Evolutionary conservation across 2,329 filamentous ascomycete genomes (phyloP).

Genomic region (Triangularia setosa): DNA sequence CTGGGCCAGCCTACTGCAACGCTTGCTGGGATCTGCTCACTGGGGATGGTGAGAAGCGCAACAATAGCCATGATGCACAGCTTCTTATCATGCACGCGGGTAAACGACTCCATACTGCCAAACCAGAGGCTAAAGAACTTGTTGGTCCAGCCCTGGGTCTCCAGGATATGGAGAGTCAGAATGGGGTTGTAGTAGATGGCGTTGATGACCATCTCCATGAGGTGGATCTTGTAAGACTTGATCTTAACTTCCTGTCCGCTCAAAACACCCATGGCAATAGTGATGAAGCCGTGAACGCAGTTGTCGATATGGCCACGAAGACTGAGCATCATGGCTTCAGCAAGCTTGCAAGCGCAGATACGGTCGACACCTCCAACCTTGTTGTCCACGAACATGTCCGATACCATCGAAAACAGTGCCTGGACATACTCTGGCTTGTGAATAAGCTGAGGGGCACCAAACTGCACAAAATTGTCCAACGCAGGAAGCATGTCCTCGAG

Average conservation of each 20-base stretch:
- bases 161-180: conserved; percentile 80
- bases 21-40: conserved; percentile 81
- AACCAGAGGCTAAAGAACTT: conserved; percentile 99
- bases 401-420: conserved; percentile 88
- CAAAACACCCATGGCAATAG: conserved; percentile 81
- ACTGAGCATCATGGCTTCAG: conserved; percentile 95
- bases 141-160: conserved; percentile 91
- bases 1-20: conserved; percentile 94
- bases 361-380: conserved; percentile 92
- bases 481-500: conserved; percentile 98
- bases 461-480: conserved; percentile 95
- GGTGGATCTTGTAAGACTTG: conserved; percentile 89
- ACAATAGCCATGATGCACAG: conserved; percentile 92
- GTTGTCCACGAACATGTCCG: conserved; percentile 87
- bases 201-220: conserved; percentile 99
- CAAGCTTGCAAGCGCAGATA: conserved; percentile 96
- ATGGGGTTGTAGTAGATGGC: conserved; percentile 94
- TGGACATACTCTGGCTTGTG: conserved; percentile 83
- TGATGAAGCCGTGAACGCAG: conserved; percentile 83
- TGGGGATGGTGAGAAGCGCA: conserved; percentile 72
- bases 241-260: conserved; percentile 73
- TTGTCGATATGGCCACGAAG: conserved; percentile 83
- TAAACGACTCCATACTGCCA: conserved; percentile 89
- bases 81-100: conserved; percentile 96
- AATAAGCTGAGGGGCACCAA: conserved; percentile 74